Evolutionary conservation across 2,329 filamentous ascomycete species (phyloP), one percentile per base, ranked within the genome.

Genomic region (Trichoderma oligosporum): DNA sequence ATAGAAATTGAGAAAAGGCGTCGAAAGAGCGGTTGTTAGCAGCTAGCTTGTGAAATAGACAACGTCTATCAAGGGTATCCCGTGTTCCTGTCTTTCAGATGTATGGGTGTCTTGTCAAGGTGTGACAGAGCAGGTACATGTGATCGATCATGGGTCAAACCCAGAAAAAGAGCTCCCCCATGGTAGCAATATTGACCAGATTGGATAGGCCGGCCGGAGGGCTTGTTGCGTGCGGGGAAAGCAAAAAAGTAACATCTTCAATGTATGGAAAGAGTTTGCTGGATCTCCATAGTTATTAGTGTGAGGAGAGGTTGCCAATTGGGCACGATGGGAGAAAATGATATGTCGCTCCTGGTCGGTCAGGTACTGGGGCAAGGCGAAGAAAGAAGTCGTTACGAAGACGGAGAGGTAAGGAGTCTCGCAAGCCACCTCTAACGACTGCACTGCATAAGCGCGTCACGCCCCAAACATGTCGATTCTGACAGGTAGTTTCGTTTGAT

Each of bases 221-320:
- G 39, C 48, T 47, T 58, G 48, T 6, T 27, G 41, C 39, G 56
- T 53, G 56, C 41, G 56, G 56, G 41, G 56, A 53, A 45, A 24
- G 31, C 16, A 25, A 47, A 46, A 35, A 35, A 58, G 45, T 33
- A 58, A 38, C 35, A 31, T 33, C 22, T 47, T 42, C 41, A 41
- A 31, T 45, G 48, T 38, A 49, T 58, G 39, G 46, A 25, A 29
- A 36, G 47, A 14, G 48, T 29, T 16, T 53, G 47, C 42, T 46
- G 56, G 48, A 47, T 53, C 56, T 47, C 29, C 48, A 25, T 36
- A 44, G n/a, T n/a, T n/a, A n/a, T n/a, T n/a, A n/a, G 46, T 44
- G 47, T 35, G 42, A 25, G 33, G 11, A 36, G 39, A 42, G 39
- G n/a, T 41, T 51, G 39, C 31, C 46, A 45, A 46, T 45, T 45